Evolutionary conservation across 2,329 filamentous ascomycete genomes (phyloP), one percentile per base, ranked within the genome.

Genomic region (Aspergillus floridensis): DNA sequence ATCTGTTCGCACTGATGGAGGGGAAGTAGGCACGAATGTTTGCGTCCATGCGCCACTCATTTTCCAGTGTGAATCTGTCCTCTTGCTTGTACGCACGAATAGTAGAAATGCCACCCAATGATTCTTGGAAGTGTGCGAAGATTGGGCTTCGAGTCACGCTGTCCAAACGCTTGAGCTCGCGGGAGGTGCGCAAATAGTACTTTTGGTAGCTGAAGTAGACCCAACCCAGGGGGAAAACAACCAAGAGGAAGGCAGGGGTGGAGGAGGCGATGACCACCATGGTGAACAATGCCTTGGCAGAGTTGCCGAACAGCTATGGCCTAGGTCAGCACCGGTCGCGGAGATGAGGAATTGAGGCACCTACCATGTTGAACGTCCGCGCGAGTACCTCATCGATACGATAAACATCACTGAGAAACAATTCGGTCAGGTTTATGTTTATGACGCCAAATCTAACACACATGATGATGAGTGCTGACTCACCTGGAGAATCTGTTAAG

Each of bases 111-210:
- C 95, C 95, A 62, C 92, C 93, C 10, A 99, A 85, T 1, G 92
- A 96, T 78, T 99, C 96, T 74, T 99, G 95, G 80, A 99, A 99
- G 76, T 99, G 96, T 6, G 95, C 95, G 75, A 93, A 99, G 69
- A 99, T 96, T 26, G 96, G 96, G 74, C 93, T 97, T 69, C 92
- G 88, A 74, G 90, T 96, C 66, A 98, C 89, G 73, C 93, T 97
- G 77, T 99, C 95, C 60, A 99, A 83, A 65, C 95, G 86, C 82
- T 99, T 99, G 65, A 99, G 84, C 79, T 99, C 96, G 64, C 96
- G 90, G 60, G 95, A 99, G 14, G 95, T 97, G 63, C 93, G 86
- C 52, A 99, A 85, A 76, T 99, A 99, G 82, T 99, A 99, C 69
- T 93, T 88, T 77, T 99, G 95, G 68, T 98, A 96, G 78, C 88